Percentiles rank a stretch among this genome's conserved stretches.
phyloP scores from a whole-genome alignment of 129 eudicot species.

The Flaveria linearis region DNA sequence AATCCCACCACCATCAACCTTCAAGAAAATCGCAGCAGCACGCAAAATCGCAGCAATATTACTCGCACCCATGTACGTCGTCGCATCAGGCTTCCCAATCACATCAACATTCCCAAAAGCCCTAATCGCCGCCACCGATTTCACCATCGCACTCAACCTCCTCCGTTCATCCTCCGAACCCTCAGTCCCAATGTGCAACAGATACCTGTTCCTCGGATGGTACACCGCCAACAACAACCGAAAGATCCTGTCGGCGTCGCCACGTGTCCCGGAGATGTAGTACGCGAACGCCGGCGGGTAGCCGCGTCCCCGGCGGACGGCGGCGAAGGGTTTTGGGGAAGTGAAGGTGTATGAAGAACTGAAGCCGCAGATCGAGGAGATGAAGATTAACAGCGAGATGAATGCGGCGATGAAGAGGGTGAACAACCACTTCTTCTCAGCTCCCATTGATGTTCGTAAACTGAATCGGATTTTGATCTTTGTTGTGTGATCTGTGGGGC shows the following conservation, averaged over 20 bases:
- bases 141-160: constrained; percentile 53
- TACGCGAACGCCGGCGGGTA: constrained; percentile 89
- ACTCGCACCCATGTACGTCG: constrained; percentile 89
- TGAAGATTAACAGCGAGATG: constrained; percentile 58
- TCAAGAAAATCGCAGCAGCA: constrained; percentile 80
- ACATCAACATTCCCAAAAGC: constrained; percentile 94
- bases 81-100: constrained; percentile 81
- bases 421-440: constrained; percentile 80
- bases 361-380: constrained; percentile 60
- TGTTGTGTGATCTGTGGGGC: constrained; percentile 15
- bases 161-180: constrained; percentile 70
- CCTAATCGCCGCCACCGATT: constrained; percentile 60
- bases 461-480: background rate
- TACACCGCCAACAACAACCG: constrained; percentile 75
- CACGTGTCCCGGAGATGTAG: constrained; percentile 71
- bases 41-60: constrained; percentile 66
- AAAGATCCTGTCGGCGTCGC: constrained; percentile 62
- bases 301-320: constrained; percentile 57
- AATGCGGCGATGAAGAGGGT: constrained; percentile 75
- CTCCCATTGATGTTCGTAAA: constrained; percentile 45
- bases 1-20: constrained; percentile 92
- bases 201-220: constrained; percentile 84
- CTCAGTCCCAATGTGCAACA: constrained; percentile 69
- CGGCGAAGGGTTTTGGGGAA: constrained; percentile 40
- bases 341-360: constrained; percentile 41